These are phyloP conservation scores for Fonsecaea nubica DNA, from an alignment of 2,329 filamentous ascomycete genomes.

Conservation along the genomic window DNA sequence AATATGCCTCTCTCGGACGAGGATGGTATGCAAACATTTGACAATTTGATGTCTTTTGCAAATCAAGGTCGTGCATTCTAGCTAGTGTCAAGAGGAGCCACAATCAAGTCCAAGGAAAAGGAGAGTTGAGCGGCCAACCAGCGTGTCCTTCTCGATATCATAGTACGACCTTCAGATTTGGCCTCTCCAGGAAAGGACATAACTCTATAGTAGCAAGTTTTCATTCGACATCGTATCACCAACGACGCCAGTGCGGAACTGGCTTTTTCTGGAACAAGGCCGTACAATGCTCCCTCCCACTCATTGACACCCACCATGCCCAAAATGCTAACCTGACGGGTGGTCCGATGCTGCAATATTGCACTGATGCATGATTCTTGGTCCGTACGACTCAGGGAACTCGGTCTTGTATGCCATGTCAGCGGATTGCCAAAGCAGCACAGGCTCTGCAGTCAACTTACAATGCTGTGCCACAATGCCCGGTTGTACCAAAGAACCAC, in stretches of 20 bases:
- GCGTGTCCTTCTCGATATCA: background rate
- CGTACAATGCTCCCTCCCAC: background rate
- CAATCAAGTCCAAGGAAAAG: background rate
- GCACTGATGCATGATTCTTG: constrained; percentile 51
- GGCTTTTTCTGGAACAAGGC: background rate
- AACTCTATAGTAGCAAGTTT: too few relatives aligned
- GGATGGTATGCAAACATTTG: constrained; percentile 26
- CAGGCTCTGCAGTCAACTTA: constrained; percentile 33
- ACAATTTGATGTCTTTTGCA: constrained; percentile 30
- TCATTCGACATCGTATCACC: background rate
- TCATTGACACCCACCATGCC: background rate
- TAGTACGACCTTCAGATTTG: background rate
- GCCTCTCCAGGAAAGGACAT: too few relatives aligned
- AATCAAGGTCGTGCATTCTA: constrained; percentile 27
- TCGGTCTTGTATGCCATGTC: constrained; percentile 37
- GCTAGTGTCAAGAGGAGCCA: background rate
- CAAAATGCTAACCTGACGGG: constrained; percentile 19
- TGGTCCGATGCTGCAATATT: constrained; percentile 43
- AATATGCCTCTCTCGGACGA: constrained; percentile 20
- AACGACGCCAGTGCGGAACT: background rate
- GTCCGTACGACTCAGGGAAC: constrained; percentile 49
- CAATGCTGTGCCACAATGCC: constrained; percentile 50
- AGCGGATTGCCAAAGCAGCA: background rate
- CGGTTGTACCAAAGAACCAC: constrained; percentile 51
- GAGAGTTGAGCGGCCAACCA: background rate